Conservation (phyloP, 805 yeast species). For the Schizosaccharomyces osmophilus region DNA sequence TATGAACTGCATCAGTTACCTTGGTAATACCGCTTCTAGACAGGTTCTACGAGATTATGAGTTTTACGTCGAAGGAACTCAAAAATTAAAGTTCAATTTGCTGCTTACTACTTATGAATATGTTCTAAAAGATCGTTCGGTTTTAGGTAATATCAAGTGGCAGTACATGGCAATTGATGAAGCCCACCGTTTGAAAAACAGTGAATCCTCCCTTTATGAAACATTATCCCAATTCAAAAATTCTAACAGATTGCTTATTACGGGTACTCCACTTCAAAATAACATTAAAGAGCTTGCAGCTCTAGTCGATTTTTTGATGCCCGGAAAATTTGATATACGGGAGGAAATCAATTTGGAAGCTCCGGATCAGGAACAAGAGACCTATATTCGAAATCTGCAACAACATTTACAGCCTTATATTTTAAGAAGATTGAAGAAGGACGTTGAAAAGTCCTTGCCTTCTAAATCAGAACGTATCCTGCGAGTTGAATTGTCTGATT, state of each 20-base stretch:
- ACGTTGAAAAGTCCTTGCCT: slow-evolving; percentile 89
- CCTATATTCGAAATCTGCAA: slow-evolving; percentile 67
- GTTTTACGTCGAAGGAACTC: slow-evolving; percentile 33
- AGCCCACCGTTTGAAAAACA: slow-evolving; percentile 87
- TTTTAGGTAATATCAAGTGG: slow-evolving; percentile 71
- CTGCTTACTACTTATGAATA: slow-evolving; percentile 87
- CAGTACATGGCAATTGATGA: slow-evolving; percentile 94
- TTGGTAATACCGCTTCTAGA: slow-evolving; percentile 79
- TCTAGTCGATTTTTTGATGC: slow-evolving; percentile 81
- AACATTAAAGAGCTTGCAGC: slow-evolving; percentile 91
- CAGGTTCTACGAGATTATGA: slow-evolving; percentile 63
- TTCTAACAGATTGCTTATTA: slow-evolving; percentile 62
- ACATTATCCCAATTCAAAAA: slow-evolving; percentile 62
- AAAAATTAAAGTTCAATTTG: slow-evolving; percentile 73
- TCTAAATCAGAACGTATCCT: slow-evolving; percentile 86
- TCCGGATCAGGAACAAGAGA: slow-evolving; percentile 69
- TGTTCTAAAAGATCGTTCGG: slow-evolving; percentile 65
- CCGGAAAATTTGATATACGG: slow-evolving; percentile 71
- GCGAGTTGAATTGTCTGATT: slow-evolving; percentile 81
- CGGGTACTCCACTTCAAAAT: slow-evolving; percentile 95
- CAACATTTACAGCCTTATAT: slow-evolving; percentile 73
- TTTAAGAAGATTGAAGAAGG: slow-evolving; percentile 78
- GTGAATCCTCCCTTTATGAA: slow-evolving; percentile 81
- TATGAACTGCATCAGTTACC: slow-evolving; percentile 69
- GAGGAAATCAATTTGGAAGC: slow-evolving; percentile 88